Evolutionary conservation across 2,329 filamentous ascomycete species (phyloP).

Genomic region (Knufia fluminis): DNA sequence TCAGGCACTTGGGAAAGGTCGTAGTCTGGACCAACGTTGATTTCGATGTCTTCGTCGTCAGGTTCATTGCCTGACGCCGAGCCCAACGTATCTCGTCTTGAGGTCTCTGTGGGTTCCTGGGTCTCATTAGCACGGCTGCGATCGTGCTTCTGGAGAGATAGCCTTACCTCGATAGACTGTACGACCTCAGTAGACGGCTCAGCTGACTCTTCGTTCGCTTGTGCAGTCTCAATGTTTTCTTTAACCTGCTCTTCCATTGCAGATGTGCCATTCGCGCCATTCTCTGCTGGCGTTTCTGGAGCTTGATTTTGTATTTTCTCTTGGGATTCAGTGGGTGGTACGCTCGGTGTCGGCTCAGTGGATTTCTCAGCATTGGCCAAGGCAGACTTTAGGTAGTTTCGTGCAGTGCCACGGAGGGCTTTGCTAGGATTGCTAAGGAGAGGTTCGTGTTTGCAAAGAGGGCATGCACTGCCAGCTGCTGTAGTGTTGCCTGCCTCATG

Average conservation of each 20-base stretch:
- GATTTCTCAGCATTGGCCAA: constrained; percentile 4
- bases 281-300: neutral
- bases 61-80: constrained; percentile 10
- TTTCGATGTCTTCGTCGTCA: constrained; percentile 19
- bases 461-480: constrained; percentile 68
- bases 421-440: constrained; percentile 87
- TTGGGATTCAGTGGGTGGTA: neutral
- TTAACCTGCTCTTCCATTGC: constrained; percentile 8
- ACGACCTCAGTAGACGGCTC: constrained; percentile 12
- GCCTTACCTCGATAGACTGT: constrained; percentile 18
- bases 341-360: neutral
- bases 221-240: constrained; percentile 14
- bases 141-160: neutral
- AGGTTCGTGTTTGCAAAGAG: constrained; percentile 86
- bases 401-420: constrained; percentile 80
- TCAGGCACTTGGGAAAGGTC: constrained; percentile 12
- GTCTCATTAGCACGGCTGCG: neutral
- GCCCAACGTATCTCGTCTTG: neutral
- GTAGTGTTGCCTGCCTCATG: constrained; percentile 15
- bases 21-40: constrained; percentile 21
- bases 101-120: neutral
- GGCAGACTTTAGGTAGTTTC: constrained; percentile 79
- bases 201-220: constrained; percentile 16
- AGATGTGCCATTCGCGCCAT: constrained; percentile 4
- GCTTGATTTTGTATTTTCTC: neutral